Conservation (phyloP, 2,329 filamentous ascomycete genomes). For the Alternaria rosae region DNA sequence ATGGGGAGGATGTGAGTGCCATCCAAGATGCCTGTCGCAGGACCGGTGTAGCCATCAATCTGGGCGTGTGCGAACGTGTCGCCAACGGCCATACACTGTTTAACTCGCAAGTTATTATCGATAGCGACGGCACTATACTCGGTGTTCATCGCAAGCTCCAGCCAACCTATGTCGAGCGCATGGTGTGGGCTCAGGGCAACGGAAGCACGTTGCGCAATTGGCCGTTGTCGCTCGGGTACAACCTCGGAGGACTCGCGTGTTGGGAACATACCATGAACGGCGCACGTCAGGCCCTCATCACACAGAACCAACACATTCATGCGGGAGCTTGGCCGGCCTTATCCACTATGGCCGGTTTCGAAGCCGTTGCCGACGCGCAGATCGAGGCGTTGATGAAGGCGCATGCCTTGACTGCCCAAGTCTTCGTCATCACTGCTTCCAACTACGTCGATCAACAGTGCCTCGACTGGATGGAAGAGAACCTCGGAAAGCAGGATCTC, state of each 20-base stretch:
- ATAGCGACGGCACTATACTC: conserved; percentile 43
- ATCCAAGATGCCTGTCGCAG: conserved; percentile 46
- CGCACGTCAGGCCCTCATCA: conserved; percentile 46
- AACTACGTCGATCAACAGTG: conserved; percentile 55
- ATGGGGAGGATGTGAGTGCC: conserved; percentile 38
- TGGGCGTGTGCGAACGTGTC: conserved; percentile 47
- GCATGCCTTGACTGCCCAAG: conserved; percentile 56
- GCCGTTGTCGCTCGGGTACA: conserved; percentile 41
- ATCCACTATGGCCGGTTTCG: conserved; percentile 51
- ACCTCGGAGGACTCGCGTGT: conserved; percentile 47
- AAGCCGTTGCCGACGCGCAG: conserved; percentile 52
- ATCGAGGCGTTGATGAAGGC: conserved; percentile 58
- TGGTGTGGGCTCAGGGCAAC: conserved; percentile 47
- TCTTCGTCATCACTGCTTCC: conserved; percentile 54
- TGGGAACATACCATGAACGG: conserved; percentile 52
- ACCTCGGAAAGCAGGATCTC: conserved; percentile 45
- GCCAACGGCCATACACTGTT: conserved; percentile 45
- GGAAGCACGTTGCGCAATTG: conserved; percentile 44
- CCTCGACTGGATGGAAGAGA: conserved; percentile 51
- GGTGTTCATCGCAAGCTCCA: conserved; percentile 51
- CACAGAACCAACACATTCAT: conserved; percentile 48
- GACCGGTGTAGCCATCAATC: conserved; percentile 42
- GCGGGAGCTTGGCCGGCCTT: conserved; percentile 50
- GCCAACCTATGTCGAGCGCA: conserved; percentile 47
- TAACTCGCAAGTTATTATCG: conserved; percentile 48